Evolutionary conservation across 208 protist genomes (phyloP).

Genomic region (Leishmania mexicana): DNA sequence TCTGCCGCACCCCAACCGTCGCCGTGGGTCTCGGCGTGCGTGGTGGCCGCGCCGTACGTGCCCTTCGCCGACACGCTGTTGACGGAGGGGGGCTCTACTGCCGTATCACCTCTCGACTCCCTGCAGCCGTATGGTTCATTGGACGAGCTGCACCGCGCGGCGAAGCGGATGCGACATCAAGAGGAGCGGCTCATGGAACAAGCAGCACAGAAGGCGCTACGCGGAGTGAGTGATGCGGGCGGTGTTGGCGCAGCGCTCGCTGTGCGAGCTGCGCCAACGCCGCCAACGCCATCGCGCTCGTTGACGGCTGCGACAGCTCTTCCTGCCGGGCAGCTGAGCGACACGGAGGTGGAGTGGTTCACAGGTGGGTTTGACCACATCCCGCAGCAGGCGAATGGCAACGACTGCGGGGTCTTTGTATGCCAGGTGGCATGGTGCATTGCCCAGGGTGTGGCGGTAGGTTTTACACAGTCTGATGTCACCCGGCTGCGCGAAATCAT

Average conservation of each 20-base stretch:
- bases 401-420: slow-evolving; percentile 89
- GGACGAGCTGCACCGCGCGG: slow-evolving; percentile 19
- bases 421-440: slow-evolving; percentile 75
- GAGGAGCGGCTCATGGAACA: slow-evolving; percentile 17
- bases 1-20: not conserved
- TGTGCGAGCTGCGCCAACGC: not conserved
- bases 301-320: slow-evolving; percentile 13
- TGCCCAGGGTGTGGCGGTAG: slow-evolving; percentile 54
- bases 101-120: slow-evolving; percentile 15
- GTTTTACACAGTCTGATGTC: slow-evolving; percentile 52
- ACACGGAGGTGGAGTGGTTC: slow-evolving; percentile 43
- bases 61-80: not conserved
- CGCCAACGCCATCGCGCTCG: not conserved
- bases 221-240: not conserved
- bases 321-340: slow-evolving; percentile 20
- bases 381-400: slow-evolving; percentile 71
- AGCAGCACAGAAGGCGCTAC: not conserved
- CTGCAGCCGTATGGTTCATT: slow-evolving; percentile 25
- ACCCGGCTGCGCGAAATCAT: slow-evolving; percentile 56
- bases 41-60: not conserved
- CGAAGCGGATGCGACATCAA: slow-evolving; percentile 31
- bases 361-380: slow-evolving; percentile 40
- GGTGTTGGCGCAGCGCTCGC: not conserved
- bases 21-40: slow-evolving; percentile 1
- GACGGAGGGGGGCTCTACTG: not conserved